Base-by-base conservation (phyloP, 2,329 filamentous ascomycete species). In the Cladosporium halotolerans region DNA sequence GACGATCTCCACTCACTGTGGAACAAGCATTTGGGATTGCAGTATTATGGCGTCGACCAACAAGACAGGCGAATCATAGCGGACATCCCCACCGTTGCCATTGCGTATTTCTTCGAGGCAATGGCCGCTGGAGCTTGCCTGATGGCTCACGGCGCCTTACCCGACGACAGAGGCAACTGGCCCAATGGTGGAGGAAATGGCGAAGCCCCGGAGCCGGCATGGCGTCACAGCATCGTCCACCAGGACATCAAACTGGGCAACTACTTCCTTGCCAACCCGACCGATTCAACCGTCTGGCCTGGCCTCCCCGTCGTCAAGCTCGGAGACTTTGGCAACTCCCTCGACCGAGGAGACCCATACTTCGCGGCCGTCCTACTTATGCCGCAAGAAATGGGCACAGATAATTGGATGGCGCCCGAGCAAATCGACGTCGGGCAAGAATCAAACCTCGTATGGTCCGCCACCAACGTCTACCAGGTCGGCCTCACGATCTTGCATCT, bases 41-140 rank as follows among this genome's bases (percentile, higher is more conserved):
- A 28, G 23, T 3, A 6, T 18, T 16, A 28, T 4, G 13, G 9
- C 9, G 2, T 16, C 23, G 46, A 49, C 33, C 19, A 49, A n/a
- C 36, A 41, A 9, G 36, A 14, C 38, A 41, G 9, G 39, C 18
- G 31, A 14, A 11, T 33, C 46, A 19, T 5, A 5, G 23, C 36
- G n/a, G 14, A 11, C 8, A 33, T 51, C 8, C 48, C 48, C 11
- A 36, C 10, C 10, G 10, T 38, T 5, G 48, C 40, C 4, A 36
- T 51, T 13, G 16, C 44, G 2, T 51, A 39, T 34, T 9, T 51
- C 3, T 51, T 43, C 18, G 31, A 51, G 11, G 48, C 31, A 2
- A 51, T 51, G 48, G 48, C 48, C 19, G 40, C 48, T 11, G n/a
- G 40, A 36, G 48, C 16, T 14, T 51, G 48, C 40, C 13, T 51